Base-by-base conservation (phyloP, 2,329 filamentous ascomycete genomes). In the Blumeria hordei region DNA sequence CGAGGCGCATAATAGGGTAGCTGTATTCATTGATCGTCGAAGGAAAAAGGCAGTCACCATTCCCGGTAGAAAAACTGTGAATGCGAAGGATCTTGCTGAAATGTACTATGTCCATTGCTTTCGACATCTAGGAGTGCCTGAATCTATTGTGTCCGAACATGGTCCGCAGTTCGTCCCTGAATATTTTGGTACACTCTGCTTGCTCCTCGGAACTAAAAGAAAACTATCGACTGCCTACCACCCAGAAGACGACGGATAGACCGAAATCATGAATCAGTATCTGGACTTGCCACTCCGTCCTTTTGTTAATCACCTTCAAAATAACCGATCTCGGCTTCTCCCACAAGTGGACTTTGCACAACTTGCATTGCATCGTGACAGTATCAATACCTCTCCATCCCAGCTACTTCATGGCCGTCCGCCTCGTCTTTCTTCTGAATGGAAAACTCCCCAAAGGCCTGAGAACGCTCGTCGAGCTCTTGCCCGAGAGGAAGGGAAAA, bases 221-320 rank as follows among this genome's bases (percentile, higher is more conserved):
- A 56, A 56, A 52, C 45, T 61, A 12, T 56, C 52, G 0, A 59
- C 55, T 0, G 51, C 58, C 1, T 60, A 55, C 52, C 54, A 62
- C 37, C 47, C 36, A 4, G 34, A 61, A 50, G 54, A 53, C 5
- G 57, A 61, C 44, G 53, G 60, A 14, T 52, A 58, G 16, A 61
- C 60, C 3, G 56, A 62, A 55, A 51, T 57, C 1, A 53, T 58
- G 16, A 60, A 62, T 21, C 53, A 58, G 35, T 59, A 56, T n/a
- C 14, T 62, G 8, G 57, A 62, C 43, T 32, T 55, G 28, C 33
- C 53, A 7, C 54, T 62, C 5, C 39, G 56, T 8, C 28, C n/a
- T 41, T 54, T 41, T 44, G 16, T 54, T n/a, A 54, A 54, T 18
- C 21, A 54, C n/a, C 32, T 28, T 18, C 52, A 54, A 44, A 37